Evolutionary conservation across 495 filamentous ascomycete genomes (phyloP).

Genomic region (Neurospora sp.): DNA sequence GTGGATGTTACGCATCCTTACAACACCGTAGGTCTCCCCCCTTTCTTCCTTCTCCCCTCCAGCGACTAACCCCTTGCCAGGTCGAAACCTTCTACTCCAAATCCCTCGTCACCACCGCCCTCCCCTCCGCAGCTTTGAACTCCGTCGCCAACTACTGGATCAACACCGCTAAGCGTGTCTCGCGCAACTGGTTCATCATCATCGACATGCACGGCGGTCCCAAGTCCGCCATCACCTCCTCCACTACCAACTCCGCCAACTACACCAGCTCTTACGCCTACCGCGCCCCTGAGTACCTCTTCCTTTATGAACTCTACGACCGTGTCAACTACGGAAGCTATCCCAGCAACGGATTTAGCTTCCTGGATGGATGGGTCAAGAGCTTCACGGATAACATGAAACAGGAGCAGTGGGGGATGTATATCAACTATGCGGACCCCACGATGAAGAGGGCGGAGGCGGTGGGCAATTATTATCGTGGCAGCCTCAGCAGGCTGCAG

Average conservation of each 20-base stretch:
- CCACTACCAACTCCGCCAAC: constrained; percentile 13
- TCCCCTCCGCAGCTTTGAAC: constrained; percentile 23
- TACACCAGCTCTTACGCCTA: constrained; percentile 28
- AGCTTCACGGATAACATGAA: constrained; percentile 22
- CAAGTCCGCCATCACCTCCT: constrained; percentile 31
- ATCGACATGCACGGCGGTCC: constrained; percentile 35
- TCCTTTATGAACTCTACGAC: constrained; percentile 34
- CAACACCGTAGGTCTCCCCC: constrained; percentile 21
- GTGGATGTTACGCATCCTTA: constrained; percentile 35
- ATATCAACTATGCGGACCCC: constrained; percentile 38
- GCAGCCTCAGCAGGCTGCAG: constrained; percentile 41
- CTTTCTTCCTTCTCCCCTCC: background rate
- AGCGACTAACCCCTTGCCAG: constrained; percentile 11
- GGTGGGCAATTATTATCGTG: constrained; percentile 40
- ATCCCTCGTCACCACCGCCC: constrained; percentile 29
- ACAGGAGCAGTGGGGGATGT: constrained; percentile 32
- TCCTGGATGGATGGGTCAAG: constrained; percentile 32
- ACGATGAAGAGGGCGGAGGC: constrained; percentile 27
- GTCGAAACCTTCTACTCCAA: constrained; percentile 39
- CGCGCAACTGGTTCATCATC: constrained; percentile 34
- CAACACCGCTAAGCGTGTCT: constrained; percentile 23
- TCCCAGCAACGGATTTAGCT: constrained; percentile 23
- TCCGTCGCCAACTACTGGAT: constrained; percentile 34
- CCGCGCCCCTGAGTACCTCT: constrained; percentile 25
- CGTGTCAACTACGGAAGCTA: constrained; percentile 15